These are phyloP conservation scores for Aotearoamyces nothofagi DNA, from an alignment of 2,329 filamentous ascomycete genomes.

Conservation along the genomic window DNA sequence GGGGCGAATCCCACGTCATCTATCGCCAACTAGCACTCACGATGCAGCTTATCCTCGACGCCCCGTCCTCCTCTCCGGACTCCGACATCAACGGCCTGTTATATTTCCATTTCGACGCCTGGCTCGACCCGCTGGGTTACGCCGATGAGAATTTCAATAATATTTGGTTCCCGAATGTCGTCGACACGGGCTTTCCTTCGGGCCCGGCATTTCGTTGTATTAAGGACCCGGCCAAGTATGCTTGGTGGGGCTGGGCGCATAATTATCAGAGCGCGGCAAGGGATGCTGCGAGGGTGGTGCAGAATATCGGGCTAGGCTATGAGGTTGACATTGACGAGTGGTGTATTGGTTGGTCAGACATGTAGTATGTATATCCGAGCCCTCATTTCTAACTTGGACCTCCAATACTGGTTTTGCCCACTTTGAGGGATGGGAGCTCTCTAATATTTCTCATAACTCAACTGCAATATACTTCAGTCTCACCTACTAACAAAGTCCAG, in stretches of 20 bases:
- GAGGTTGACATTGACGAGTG: constrained; percentile 12
- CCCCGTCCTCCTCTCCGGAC: constrained; percentile 3
- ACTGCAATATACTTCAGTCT: too few relatives aligned
- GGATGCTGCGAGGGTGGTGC: constrained; percentile 7
- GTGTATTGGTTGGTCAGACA: constrained; percentile 20
- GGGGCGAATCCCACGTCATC: constrained; percentile 9
- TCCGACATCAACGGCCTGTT: constrained; percentile 18
- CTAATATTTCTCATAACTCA: too few relatives aligned
- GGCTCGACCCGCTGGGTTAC: constrained; percentile 19
- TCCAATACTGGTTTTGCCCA: too few relatives aligned
- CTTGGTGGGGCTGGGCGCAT: constrained; percentile 12
- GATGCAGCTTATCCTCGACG: constrained; percentile 18
- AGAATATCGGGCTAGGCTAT: constrained; percentile 12
- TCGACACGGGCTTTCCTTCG: constrained; percentile 7
- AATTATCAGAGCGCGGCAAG: constrained; percentile 9
- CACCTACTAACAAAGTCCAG: too few relatives aligned
- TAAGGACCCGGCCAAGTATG: constrained; percentile 8
- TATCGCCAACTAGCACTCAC: constrained; percentile 16
- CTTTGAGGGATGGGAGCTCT: too few relatives aligned
- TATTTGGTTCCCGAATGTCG: constrained; percentile 16
- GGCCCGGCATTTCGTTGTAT: constrained; percentile 12
- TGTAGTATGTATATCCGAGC: too few relatives aligned
- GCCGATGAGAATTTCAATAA: constrained; percentile 13
- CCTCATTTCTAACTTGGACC: too few relatives aligned
- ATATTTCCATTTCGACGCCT: constrained; percentile 21